These are phyloP conservation scores for Suillus sp. DNA, from an alignment of 768 basidiomycete species.

Conservation along the genomic window DNA sequence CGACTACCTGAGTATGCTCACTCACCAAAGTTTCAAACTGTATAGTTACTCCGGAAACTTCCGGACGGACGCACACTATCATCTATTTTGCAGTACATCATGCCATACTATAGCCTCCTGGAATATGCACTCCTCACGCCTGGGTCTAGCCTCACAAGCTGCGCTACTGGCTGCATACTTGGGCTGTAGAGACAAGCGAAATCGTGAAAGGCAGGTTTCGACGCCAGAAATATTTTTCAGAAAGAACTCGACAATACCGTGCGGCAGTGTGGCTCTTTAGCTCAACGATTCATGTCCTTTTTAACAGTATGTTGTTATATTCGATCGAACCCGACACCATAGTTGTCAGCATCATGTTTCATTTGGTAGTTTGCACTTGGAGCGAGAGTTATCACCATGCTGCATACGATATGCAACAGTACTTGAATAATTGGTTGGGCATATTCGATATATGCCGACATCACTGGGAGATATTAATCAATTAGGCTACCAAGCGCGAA, in stretches of 20 bases:
- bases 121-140: background rate
- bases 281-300: background rate
- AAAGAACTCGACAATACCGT: background rate
- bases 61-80: background rate
- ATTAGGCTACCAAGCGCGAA: too few species aligned
- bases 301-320: background rate
- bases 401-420: too few species aligned
- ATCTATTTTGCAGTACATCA: background rate
- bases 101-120: background rate
- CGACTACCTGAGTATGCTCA: background rate
- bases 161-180: background rate
- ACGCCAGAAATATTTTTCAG: background rate
- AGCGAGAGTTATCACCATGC: background rate
- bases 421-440: too few species aligned
- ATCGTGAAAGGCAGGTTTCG: background rate
- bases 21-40: slow-evolving; percentile 8
- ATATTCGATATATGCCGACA: too few species aligned
- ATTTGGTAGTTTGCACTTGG: background rate
- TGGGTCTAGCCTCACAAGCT: background rate
- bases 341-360: background rate
- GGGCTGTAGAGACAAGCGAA: background rate
- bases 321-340: background rate
- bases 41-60: slow-evolving; percentile 1
- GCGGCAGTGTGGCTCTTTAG: background rate
- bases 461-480: too few species aligned